Conservation (phyloP, 768 basidiomycete species). For the Boletus barrowsii region DNA sequence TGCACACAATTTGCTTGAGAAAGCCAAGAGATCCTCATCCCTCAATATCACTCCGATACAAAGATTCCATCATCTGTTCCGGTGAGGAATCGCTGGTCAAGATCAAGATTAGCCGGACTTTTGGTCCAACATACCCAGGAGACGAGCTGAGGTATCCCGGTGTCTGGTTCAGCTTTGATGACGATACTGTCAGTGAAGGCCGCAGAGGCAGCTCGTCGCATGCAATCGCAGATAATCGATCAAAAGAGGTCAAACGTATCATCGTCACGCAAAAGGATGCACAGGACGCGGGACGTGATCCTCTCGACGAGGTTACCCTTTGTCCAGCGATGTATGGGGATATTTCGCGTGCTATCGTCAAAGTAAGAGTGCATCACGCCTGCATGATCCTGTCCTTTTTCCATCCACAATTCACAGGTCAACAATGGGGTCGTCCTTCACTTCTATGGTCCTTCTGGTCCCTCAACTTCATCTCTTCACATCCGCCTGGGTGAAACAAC, state of each 20-base stretch:
- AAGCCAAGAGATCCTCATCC: conserved; percentile 66
- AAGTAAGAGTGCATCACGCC: conserved; percentile 39
- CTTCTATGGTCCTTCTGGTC: conserved; percentile 56
- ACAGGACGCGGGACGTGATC: conserved; percentile 55
- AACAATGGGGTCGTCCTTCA: conserved; percentile 70
- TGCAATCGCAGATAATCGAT: conserved; percentile 50
- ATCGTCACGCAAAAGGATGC: conserved; percentile 67
- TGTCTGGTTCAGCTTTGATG: conserved; percentile 81
- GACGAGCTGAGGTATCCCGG: conserved; percentile 81
- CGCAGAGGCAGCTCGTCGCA: conserved; percentile 43
- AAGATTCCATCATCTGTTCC: conserved; percentile 60
- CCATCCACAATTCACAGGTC: conserved; percentile 40
- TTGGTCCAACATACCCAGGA: conserved; percentile 81
- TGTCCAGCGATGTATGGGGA: conserved; percentile 72
- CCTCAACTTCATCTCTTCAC: conserved; percentile 41
- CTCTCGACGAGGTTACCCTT: conserved; percentile 68
- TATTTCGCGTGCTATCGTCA: conserved; percentile 61
- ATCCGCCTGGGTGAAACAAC: conserved; percentile 73
- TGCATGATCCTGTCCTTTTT: neutral
- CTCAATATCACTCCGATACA: conserved; percentile 66
- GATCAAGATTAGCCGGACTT: conserved; percentile 64
- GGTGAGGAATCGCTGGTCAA: conserved; percentile 57
- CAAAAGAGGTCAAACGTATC: conserved; percentile 74
- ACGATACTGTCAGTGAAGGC: conserved; percentile 59
- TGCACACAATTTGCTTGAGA: conserved; percentile 74